Percentiles rank a stretch among this genome's conserved stretches.
Conservation (phyloP, 2,329 filamentous ascomycete genomes). For the Arthroderma sp. region DNA sequence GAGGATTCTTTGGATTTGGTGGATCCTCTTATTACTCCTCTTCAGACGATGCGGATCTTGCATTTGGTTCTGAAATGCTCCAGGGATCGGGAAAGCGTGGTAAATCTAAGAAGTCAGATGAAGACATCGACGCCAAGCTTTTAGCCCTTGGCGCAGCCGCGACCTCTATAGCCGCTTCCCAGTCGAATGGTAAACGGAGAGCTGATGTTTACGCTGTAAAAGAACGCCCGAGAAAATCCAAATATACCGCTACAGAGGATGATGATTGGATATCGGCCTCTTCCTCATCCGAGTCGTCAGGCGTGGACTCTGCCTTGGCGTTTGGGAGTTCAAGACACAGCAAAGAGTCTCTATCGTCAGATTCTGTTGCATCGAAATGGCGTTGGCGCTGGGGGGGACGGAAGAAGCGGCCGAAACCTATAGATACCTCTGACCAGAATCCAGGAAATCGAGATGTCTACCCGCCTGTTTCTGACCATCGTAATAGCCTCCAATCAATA, state of each 20-base stretch:
- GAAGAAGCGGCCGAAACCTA: slow-evolving; percentile 16
- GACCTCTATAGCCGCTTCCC: slow-evolving; percentile 29
- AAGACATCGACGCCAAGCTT: slow-evolving; percentile 34
- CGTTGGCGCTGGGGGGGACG: slow-evolving; percentile 46
- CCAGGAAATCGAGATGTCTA: slow-evolving; percentile 35
- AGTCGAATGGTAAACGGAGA: slow-evolving; percentile 23
- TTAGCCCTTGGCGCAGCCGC: slow-evolving; percentile 36
- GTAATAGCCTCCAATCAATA: slow-evolving; percentile 22
- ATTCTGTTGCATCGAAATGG: slow-evolving; percentile 46
- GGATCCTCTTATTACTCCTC: slow-evolving; percentile 46
- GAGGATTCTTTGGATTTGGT: slow-evolving; percentile 41
- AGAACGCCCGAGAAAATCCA: slow-evolving; percentile 9
- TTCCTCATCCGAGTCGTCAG: slow-evolving; percentile 35
- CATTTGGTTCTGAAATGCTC: slow-evolving; percentile 48
- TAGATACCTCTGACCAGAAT: slow-evolving; percentile 45
- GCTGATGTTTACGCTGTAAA: slow-evolving; percentile 22
- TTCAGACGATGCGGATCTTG: slow-evolving; percentile 54
- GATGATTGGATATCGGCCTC: slow-evolving; percentile 44
- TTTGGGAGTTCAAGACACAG: slow-evolving; percentile 44
- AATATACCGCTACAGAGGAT: slow-evolving; percentile 25
- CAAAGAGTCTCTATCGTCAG: slow-evolving; percentile 39
- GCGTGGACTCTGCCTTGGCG: slow-evolving; percentile 45
- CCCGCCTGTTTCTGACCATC: slow-evolving; percentile 6
- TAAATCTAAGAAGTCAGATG: slow-evolving; percentile 23
- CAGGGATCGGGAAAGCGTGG: slow-evolving; percentile 16